Percentiles rank a stretch among this genome's conserved stretches.
phyloP scores from a whole-genome alignment of 2,329 filamentous ascomycete genomes.

The Colletotrichum plurivorum region DNA sequence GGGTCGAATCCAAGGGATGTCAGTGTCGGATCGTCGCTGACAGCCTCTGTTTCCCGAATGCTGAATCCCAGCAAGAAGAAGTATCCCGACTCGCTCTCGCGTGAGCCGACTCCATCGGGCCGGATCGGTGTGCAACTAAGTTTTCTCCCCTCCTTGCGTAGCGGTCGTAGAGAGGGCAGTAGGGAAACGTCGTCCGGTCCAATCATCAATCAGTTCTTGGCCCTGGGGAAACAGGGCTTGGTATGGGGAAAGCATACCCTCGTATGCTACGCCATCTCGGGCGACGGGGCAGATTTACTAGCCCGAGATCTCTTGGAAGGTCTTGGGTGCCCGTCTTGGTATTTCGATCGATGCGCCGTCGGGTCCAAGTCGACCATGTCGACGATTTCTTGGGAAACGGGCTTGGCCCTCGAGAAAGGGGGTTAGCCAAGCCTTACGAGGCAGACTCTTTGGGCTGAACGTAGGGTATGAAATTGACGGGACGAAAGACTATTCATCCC shows the following conservation, averaged over 20 bases:
- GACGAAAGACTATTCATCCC: neutral
- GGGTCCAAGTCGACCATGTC: too few species aligned
- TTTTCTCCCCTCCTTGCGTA: neutral
- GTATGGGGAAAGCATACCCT: neutral
- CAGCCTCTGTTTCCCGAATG: neutral
- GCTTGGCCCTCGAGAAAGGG: slow-evolving; percentile 9
- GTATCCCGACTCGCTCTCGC: too few species aligned
- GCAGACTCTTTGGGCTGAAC: too few species aligned
- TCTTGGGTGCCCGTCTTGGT: slow-evolving; percentile 37
- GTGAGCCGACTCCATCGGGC: slow-evolving; percentile 8
- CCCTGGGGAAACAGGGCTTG: slow-evolving; percentile 15
- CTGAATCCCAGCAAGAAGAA: neutral
- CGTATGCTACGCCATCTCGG: neutral
- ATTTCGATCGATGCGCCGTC: slow-evolving; percentile 26
- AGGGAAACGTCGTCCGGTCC: slow-evolving; percentile 18
- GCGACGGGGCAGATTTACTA: neutral
- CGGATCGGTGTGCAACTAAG: slow-evolving; percentile 6
- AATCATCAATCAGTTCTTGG: slow-evolving; percentile 21
- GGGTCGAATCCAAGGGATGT: neutral
- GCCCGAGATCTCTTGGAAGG: slow-evolving; percentile 32
- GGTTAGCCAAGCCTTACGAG: slow-evolving; percentile 6
- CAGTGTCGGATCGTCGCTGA: slow-evolving; percentile 17
- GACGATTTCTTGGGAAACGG: slow-evolving; percentile 13
- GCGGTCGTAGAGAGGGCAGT: too few species aligned
- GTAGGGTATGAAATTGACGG: too few species aligned